phyloP scores from a whole-genome alignment of 139 green algal species.

The Chlamydomonas sp. region DNA sequence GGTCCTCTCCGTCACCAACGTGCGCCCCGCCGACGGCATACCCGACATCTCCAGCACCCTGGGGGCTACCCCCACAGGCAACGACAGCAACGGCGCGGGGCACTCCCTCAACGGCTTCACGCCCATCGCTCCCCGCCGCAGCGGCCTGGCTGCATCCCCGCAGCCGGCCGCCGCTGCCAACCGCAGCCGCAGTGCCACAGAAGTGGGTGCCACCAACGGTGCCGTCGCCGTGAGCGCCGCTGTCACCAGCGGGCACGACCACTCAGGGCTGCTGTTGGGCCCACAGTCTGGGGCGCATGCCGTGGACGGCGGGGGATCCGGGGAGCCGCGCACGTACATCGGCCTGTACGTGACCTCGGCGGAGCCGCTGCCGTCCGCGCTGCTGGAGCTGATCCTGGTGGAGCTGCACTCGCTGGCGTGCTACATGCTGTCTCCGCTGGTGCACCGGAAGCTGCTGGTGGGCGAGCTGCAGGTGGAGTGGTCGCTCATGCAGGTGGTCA shows the following conservation, averaged over 20 bases:
- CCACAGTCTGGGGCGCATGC: neutral
- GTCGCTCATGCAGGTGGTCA: conserved; percentile 34
- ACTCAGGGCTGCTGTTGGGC: too few species aligned
- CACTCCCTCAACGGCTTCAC: too few species aligned
- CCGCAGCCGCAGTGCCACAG: too few species aligned
- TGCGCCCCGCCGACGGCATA: conserved; percentile 11
- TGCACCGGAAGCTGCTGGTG: conserved; percentile 31
- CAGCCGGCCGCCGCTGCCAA: too few species aligned
- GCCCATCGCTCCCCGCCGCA: too few species aligned
- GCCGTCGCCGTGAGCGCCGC: too few species aligned
- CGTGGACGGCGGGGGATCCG: neutral
- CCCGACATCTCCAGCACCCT: neutral
- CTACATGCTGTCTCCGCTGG: conserved; percentile 31
- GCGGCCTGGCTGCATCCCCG: too few species aligned
- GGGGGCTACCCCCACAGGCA: neutral
- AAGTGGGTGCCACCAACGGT: too few species aligned
- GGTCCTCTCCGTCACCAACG: conserved; percentile 30
- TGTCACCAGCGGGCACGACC: too few species aligned
- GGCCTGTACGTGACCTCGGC: conserved; percentile 16
- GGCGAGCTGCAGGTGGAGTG: conserved; percentile 36
- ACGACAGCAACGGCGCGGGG: neutral
- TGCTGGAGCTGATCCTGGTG: conserved; percentile 34
- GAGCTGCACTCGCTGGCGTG: conserved; percentile 25
- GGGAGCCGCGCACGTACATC: conserved; percentile 31
- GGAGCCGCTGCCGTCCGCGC: conserved; percentile 30